Base-by-base conservation (phyloP, 2,329 filamentous ascomycete genomes). In the Zasmidium cellare region DNA sequence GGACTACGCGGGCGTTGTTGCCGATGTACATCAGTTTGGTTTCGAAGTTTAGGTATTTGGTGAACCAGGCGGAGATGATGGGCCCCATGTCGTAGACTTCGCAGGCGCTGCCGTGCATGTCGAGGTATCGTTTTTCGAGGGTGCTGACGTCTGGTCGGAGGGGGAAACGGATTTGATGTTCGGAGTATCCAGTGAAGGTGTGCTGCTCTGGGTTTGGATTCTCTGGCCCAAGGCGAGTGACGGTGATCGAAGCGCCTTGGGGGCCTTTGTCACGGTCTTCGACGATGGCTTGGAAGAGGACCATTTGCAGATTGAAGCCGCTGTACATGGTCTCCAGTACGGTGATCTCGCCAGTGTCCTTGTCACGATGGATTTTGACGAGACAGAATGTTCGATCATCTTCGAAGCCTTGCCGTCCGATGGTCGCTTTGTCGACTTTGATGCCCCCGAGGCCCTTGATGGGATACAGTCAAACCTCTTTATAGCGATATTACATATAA, bases 221-320 rank as follows among this genome's bases (percentile, higher is more conserved):
- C 19, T 56, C 55, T 6, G 49, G 41, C 2, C 55, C 55, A 2
- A 52, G 16, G 12, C 55, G 48, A 25, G 55, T 56, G 5, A 56
- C 23, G 2, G 54, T 56, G 11, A 56, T 56, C 2, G 48, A 56
- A 18, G 48, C 54, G 35, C 16, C 35, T 18, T 56, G 18, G 1
- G 54, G 47, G 16, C 54, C 54, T 31, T 56, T 46, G 2, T 56
- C 54, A 19, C 48, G 54, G 25, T 47, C 41, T 18, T 56, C 54
- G 9, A 56, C 48, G 16, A 56, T 47, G 48, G 47, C 51, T 52
- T 56, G 54, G 54, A 56, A 56, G 1, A 56, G 25, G 14, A 56
- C 54, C 54, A 56, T 56, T 16, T 56, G 41, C n/a, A 56, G 18
- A 18, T 56, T 52, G 54, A 56, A 56, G 23, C 54, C 54, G 19